These are phyloP conservation scores for Paramecium biaurelia DNA, from an alignment of 73 alveolate genomes.

Conservation along the genomic window DNA sequence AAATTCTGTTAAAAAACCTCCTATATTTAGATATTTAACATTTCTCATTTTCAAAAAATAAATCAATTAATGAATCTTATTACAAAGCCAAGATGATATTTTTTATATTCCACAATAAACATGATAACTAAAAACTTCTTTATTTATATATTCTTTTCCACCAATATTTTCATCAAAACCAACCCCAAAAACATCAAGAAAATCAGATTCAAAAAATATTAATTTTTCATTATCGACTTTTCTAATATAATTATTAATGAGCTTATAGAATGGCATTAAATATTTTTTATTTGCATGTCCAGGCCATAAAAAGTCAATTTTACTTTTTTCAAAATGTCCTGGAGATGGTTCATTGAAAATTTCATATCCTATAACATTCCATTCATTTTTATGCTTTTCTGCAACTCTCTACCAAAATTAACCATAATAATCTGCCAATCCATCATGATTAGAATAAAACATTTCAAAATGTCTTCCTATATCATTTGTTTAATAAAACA, in stretches of 20 bases:
- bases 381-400: constrained; percentile 65
- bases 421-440: constrained; percentile 81
- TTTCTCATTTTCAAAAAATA: constrained; percentile 60
- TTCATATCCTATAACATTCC: constrained; percentile 86
- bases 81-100: constrained; percentile 51
- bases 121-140: constrained; percentile 52
- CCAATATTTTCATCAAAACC: constrained; percentile 60
- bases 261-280: constrained; percentile 73
- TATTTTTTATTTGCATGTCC: constrained; percentile 70
- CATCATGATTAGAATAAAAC: constrained; percentile 75
- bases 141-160: neutral
- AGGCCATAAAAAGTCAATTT: constrained; percentile 69
- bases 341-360: constrained; percentile 90
- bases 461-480: constrained; percentile 70
- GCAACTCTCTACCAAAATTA: constrained; percentile 83
- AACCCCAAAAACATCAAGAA: constrained; percentile 41
- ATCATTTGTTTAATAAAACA: constrained; percentile 78
- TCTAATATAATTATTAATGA: constrained; percentile 71
- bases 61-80: constrained; percentile 56
- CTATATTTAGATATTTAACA: constrained; percentile 67
- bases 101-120: constrained; percentile 36
- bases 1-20: constrained; percentile 75
- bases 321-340: constrained; percentile 70
- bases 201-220: constrained; percentile 81
- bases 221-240: constrained; percentile 70